Evolutionary conservation across 2,329 filamentous ascomycete genomes (phyloP).

Genomic region (Geosmithia flava): DNA sequence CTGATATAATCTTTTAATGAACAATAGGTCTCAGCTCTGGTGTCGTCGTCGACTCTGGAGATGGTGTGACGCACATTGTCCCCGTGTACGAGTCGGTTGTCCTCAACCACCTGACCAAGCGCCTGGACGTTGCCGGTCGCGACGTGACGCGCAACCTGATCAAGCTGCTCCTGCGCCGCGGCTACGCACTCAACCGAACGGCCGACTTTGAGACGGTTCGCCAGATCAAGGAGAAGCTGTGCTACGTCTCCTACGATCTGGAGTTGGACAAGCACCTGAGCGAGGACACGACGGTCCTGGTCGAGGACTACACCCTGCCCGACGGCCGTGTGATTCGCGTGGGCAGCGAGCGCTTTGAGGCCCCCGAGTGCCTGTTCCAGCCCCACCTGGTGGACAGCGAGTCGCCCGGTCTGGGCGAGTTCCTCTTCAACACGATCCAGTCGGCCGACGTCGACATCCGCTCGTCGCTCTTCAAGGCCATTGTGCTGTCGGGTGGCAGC

Average conservation of each 20-base stretch:
- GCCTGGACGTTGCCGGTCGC: slow-evolving; percentile 88
- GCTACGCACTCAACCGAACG: slow-evolving; percentile 94
- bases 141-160: slow-evolving; percentile 99
- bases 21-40: slow-evolving; percentile 66
- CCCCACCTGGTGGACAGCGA: slow-evolving; percentile 96
- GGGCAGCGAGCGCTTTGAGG: slow-evolving; percentile 94
- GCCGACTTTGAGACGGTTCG: slow-evolving; percentile 98
- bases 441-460: slow-evolving; percentile 90
- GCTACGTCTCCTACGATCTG: slow-evolving; percentile 97
- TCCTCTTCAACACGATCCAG: slow-evolving; percentile 98
- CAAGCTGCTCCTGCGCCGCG: slow-evolving; percentile 80
- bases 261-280: slow-evolving; percentile 91
- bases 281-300: slow-evolving; percentile 93
- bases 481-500: slow-evolving; percentile 90
- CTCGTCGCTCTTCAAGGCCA: slow-evolving; percentile 88
- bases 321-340: slow-evolving; percentile 94
- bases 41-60: slow-evolving; percentile 97
- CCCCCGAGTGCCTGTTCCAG: slow-evolving; percentile 96
- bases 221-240: slow-evolving; percentile 99
- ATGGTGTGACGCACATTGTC: slow-evolving; percentile 97
- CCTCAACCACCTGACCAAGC: slow-evolving; percentile 87
- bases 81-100: slow-evolving; percentile 98
- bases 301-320: slow-evolving; percentile 94
- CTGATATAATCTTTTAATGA: neutral
- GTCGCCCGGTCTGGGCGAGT: slow-evolving; percentile 90